Percentiles rank a stretch among this genome's conserved stretches.
Conservation (phyloP, 2,329 filamentous ascomycete species). For the Trichothecium sympodiale region DNA sequence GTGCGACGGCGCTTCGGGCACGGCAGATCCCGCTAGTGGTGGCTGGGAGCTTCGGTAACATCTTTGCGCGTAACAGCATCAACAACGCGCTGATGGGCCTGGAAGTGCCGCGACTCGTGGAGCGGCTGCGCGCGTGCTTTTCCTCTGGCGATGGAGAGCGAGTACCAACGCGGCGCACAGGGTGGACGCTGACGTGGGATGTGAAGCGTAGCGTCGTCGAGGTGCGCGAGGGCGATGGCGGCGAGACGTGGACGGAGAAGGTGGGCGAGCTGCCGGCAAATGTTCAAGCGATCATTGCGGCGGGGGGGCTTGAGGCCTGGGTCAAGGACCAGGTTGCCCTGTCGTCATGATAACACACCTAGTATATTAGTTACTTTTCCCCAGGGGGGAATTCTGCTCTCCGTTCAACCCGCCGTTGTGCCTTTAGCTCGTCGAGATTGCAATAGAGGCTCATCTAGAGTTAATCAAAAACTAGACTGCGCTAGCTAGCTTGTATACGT, state of each 20-base stretch:
- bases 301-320: conserved; percentile 6
- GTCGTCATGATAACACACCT: too few relatives aligned
- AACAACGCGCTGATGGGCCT: conserved; percentile 69
- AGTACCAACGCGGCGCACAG: conserved; percentile 58
- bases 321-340: conserved; percentile 6
- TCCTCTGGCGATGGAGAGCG: conserved; percentile 29
- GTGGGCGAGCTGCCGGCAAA: conserved; percentile 77
- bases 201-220: conserved; percentile 59
- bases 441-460: too few relatives aligned
- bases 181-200: conserved; percentile 79
- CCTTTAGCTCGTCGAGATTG: too few relatives aligned
- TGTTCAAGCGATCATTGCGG: conserved; percentile 74
- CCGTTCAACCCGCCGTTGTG: too few relatives aligned
- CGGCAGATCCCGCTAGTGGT: conserved; percentile 73
- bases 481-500: too few relatives aligned
- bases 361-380: too few relatives aligned
- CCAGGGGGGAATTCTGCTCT: too few relatives aligned
- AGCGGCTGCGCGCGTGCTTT: conserved; percentile 54
- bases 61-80: conserved; percentile 66
- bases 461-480: too few relatives aligned
- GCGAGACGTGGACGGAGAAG: conserved; percentile 63
- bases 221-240: conserved; percentile 58
- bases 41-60: conserved; percentile 72
- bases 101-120: conserved; percentile 56
- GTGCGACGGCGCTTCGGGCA: conserved; percentile 72